Evolutionary conservation across 2,329 filamentous ascomycete genomes (phyloP), one percentile per base, ranked within the genome.

Genomic region (Monilinia vaccinii-corymbosi): DNA sequence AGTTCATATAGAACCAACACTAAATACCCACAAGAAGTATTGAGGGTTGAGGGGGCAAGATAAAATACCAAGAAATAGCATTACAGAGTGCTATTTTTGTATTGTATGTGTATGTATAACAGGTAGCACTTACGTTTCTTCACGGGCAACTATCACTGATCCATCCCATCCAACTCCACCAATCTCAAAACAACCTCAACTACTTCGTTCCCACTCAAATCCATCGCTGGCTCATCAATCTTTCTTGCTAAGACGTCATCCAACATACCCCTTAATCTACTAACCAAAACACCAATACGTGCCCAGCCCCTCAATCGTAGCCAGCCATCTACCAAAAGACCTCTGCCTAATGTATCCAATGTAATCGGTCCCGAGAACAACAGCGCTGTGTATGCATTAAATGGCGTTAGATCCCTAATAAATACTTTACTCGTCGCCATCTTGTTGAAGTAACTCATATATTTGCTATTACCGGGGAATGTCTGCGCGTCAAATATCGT

Each of bases 401-500:
- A 93, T 1, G 94, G 94, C 16, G 93, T 97, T 50, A 97, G 75
- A 69, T 97, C 93, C 25, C 93, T 80, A 28, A 97, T 84, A 71
- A 96, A 97, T 2, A 96, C 84, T 76, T 97, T 97, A 71, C 83
- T 88, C 1, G 92, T 97, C 4, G 88, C 85, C 76, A 97, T 94
- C 74, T 96, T 91, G 56, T 82, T 89, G 73, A 97, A 97, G 73
- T 96, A 97, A 57, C 86, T 87, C 72, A 99, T 77, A 73, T 93
- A 97, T 1, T 84, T 81, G 6, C 88, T 87, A 56, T 85, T 84
- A 9, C 81, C 85, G 3, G 88, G 82, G 71, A 95, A 96, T 0
- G 79, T 82, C 71, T 96, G 89, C 13, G 84, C 86, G 56, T 86
- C 87, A 72, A 97, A 97, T 11, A 97, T 79, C 0, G 88, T 91